Evolutionary conservation across 2,329 filamentous ascomycete species (phyloP).

Genomic region (Helotiales sp.): DNA sequence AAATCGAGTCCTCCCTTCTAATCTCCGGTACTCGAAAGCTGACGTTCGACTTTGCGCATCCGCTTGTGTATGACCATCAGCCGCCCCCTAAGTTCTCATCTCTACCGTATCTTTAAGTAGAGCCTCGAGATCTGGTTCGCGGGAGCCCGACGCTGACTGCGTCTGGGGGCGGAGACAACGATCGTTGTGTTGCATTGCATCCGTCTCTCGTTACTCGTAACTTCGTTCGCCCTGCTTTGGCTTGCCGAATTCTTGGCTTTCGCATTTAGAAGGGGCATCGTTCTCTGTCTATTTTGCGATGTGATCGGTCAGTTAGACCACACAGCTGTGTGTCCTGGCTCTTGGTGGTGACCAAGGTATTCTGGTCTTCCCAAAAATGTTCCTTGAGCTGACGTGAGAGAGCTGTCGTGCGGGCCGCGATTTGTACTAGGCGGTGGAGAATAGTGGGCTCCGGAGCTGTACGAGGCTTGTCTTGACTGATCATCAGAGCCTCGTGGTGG

Average conservation of each 20-base stretch:
- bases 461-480: slow-evolving; percentile 26
- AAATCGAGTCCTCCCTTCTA: not conserved
- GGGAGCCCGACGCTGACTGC: not conserved
- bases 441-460: slow-evolving; percentile 29
- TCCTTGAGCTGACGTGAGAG: slow-evolving; percentile 30
- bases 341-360: slow-evolving; percentile 20
- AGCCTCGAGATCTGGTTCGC: not conserved
- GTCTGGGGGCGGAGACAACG: not conserved
- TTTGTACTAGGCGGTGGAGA: slow-evolving; percentile 20
- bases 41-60: not conserved
- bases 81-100: not conserved
- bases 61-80: not conserved
- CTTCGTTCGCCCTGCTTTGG: not conserved
- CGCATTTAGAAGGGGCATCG: not conserved
- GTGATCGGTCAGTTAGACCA: slow-evolving; percentile 8
- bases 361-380: slow-evolving; percentile 26
- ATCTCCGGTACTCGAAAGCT: not conserved
- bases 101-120: not conserved
- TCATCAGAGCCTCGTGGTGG: slow-evolving; percentile 14
- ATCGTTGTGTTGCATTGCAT: not conserved
- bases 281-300: not conserved
- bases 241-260: not conserved
- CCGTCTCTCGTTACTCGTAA: too few species aligned
- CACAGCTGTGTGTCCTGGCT: slow-evolving; percentile 11
- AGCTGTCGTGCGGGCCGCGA: slow-evolving; percentile 18